A percentile compares a stretch with the other conserved stretches of the same genome.
Evolutionary conservation across 345 rosid species (phyloP).

Genomic region (Eucalyptus tenuipes): DNA sequence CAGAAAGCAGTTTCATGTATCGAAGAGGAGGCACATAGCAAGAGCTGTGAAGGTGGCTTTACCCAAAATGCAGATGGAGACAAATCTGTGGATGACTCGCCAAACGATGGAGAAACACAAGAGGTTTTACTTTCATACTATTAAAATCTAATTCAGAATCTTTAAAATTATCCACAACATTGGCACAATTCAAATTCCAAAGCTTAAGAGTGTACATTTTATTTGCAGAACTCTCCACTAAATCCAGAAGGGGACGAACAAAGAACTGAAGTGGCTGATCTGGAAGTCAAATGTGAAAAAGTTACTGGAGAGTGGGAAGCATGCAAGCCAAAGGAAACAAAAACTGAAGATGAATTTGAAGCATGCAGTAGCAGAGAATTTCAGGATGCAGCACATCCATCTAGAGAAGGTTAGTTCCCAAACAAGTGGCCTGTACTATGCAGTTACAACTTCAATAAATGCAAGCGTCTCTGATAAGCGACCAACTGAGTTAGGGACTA

Average conservation of each 20-base stretch:
- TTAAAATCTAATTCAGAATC: background rate
- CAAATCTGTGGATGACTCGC: background rate
- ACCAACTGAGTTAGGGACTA: background rate
- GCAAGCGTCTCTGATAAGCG: background rate
- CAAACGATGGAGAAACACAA: background rate
- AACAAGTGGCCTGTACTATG: background rate
- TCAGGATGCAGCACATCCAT: background rate
- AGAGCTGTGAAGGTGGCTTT: background rate
- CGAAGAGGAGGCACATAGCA: background rate
- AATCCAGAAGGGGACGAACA: background rate
- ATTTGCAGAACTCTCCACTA: background rate
- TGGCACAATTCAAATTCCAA: background rate
- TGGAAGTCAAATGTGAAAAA: background rate
- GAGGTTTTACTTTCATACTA: background rate
- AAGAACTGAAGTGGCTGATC: background rate
- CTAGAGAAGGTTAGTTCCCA: background rate
- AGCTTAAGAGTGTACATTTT: background rate
- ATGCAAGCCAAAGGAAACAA: background rate
- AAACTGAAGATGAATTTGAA: background rate
- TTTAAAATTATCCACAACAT: background rate
- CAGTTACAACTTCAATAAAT: background rate
- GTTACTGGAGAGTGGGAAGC: background rate
- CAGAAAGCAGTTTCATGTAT: background rate
- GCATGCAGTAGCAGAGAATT: background rate
- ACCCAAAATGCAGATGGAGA: background rate